phyloP scores from a whole-genome alignment of 176 grass and related monocot species.

The Musa schizocarpa region DNA sequence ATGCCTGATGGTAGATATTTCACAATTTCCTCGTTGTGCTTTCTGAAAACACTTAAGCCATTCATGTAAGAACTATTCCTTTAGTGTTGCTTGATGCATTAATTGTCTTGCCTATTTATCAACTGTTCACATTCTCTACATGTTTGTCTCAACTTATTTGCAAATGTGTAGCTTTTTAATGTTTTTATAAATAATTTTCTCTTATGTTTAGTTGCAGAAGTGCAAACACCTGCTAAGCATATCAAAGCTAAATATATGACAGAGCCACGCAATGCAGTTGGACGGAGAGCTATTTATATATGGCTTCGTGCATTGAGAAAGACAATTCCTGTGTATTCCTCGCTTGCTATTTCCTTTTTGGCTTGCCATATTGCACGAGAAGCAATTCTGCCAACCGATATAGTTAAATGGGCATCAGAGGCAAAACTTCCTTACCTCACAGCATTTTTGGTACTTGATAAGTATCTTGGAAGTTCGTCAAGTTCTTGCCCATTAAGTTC shows the following conservation, averaged over 20 bases:
- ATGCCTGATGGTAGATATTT: no score
- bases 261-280: conserved; percentile 21
- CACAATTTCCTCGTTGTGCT: no score
- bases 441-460: conserved; percentile 48
- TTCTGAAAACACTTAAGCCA: neutral
- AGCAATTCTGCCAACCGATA: conserved; percentile 61
- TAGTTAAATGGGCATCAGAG: conserved; percentile 58
- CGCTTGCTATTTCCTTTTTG: conserved; percentile 61
- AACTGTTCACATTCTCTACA: neutral
- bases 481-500: conserved; percentile 43
- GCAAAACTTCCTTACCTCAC: conserved; percentile 67
- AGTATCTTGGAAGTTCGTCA: conserved; percentile 37
- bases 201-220: conserved; percentile 20
- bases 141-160: neutral
- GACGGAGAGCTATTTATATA: conserved; percentile 24
- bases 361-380: conserved; percentile 67
- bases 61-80: neutral
- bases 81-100: neutral
- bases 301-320: conserved; percentile 50
- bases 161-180: neutral
- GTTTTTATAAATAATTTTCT: neutral
- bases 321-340: conserved; percentile 64
- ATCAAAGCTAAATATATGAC: conserved; percentile 13
- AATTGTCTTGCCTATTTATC: neutral
- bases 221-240: conserved; percentile 11